These are phyloP conservation scores for Hericium coralloides DNA, from an alignment of 768 basidiomycete species.

Conservation along the genomic window DNA sequence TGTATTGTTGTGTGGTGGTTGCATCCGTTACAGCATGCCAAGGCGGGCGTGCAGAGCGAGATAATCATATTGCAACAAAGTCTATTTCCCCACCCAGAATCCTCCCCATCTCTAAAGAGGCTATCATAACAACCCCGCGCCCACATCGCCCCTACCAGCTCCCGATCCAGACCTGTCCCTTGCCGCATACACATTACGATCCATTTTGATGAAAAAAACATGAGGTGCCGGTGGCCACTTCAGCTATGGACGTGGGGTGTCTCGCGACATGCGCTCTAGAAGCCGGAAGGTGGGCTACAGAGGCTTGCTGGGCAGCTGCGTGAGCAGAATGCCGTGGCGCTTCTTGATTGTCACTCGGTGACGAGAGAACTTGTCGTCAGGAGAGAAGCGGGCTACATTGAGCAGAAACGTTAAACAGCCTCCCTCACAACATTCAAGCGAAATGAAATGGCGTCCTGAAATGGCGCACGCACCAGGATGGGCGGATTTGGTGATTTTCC, in stretches of 20 bases:
- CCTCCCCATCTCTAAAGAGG: no score
- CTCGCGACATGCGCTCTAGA: neutral
- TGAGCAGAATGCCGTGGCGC: constrained; percentile 80
- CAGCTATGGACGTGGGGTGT: neutral
- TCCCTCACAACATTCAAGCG: constrained; percentile 44
- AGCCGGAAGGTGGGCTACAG: constrained; percentile 35
- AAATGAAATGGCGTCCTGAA: neutral
- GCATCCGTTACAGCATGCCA: no score
- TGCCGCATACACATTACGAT: no score
- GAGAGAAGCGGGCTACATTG: constrained; percentile 84
- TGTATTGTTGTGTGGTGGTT: no score
- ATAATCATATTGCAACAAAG: no score
- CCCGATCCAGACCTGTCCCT: no score
- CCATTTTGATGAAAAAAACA: no score
- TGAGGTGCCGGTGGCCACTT: no score
- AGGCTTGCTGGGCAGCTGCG: constrained; percentile 84
- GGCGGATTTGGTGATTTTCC: constrained; percentile 88
- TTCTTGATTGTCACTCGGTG: constrained; percentile 97
- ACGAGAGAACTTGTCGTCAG: constrained; percentile 98
- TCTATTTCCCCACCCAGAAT: no score
- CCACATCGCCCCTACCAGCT: no score
- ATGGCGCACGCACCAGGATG: constrained; percentile 70
- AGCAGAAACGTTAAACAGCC: neutral
- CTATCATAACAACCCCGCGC: no score
- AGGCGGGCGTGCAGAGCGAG: no score